Evolutionary conservation across 2,329 filamentous ascomycete genomes (phyloP).

Genomic region (Rhytidhysteron rufulum): DNA sequence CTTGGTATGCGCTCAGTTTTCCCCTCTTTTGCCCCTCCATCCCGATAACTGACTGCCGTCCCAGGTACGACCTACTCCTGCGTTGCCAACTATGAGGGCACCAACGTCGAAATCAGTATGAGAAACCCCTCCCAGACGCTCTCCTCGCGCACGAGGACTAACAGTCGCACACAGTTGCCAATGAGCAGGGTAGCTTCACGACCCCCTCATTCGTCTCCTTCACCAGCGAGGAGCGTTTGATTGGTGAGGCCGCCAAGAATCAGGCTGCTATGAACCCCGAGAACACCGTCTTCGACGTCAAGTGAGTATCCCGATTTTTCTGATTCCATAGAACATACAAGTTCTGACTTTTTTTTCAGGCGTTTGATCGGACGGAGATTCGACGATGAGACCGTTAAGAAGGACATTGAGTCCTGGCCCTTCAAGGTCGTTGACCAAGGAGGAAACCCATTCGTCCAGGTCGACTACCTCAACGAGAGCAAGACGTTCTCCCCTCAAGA

Average conservation of each 20-base stretch:
- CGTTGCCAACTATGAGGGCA: conserved; percentile 98
- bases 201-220: conserved; percentile 99
- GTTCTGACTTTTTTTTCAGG: conserved; percentile 49
- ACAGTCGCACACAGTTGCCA: conserved; percentile 76
- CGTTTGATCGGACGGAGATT: conserved; percentile 96
- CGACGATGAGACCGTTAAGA: conserved; percentile 95
- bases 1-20: conserved; percentile 65
- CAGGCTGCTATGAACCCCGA: conserved; percentile 98
- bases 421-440: conserved; percentile 95
- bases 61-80: conserved; percentile 99
- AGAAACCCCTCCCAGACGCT: conserved; percentile 26
- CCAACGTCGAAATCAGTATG: conserved; percentile 97
- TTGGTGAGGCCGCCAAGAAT: conserved; percentile 99
- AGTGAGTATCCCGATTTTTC: conserved; percentile 57
- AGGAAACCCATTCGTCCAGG: conserved; percentile 86
- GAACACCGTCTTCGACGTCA: conserved; percentile 99
- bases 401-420: conserved; percentile 97
- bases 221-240: conserved; percentile 97
- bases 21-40: conserved; percentile 16
- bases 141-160: no score
- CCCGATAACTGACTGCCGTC: conserved; percentile 27
- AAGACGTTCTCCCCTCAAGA: conserved; percentile 98
- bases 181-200: conserved; percentile 99
- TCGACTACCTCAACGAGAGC: conserved; percentile 90
- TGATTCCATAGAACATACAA: conserved; percentile 3